Conservation (phyloP, 345 rosid species). For the Ceriops decandra region DNA sequence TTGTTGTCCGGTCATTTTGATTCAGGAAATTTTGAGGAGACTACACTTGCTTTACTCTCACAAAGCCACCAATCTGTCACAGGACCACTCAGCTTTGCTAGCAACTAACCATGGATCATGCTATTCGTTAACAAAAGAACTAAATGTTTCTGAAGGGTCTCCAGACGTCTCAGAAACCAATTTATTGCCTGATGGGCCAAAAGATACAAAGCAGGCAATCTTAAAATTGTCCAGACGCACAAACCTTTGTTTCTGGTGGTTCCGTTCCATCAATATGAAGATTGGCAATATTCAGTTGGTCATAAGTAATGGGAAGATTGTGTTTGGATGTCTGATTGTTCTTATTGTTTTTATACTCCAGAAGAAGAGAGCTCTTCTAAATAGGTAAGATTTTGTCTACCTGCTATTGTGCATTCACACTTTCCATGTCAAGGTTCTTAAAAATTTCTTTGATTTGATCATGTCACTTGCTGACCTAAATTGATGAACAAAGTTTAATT, state of each 20-base stretch:
- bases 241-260: constrained; percentile 49
- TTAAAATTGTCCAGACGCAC: constrained; percentile 36
- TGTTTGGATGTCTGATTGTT: constrained; percentile 52
- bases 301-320: constrained; percentile 49
- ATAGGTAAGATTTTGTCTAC: constrained; percentile 37
- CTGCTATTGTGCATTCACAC: background rate
- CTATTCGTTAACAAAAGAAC: constrained; percentile 26
- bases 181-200: constrained; percentile 18
- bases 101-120: constrained; percentile 21
- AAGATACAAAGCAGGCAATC: constrained; percentile 30
- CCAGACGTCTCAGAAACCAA: constrained; percentile 16
- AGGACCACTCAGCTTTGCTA: constrained; percentile 13
- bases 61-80: constrained; percentile 33
- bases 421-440: background rate
- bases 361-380: constrained; percentile 50
- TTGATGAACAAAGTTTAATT: no score
- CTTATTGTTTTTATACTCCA: constrained; percentile 43
- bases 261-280: constrained; percentile 49
- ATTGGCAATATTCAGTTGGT: constrained; percentile 41
- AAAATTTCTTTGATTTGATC: background rate
- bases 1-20: constrained; percentile 10
- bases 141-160: constrained; percentile 27
- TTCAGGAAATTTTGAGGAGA: constrained; percentile 69
- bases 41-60: constrained; percentile 51
- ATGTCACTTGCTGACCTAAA: background rate